Base-by-base conservation (phyloP, 805 yeast species). In the Yamadazyma sp. region DNA sequence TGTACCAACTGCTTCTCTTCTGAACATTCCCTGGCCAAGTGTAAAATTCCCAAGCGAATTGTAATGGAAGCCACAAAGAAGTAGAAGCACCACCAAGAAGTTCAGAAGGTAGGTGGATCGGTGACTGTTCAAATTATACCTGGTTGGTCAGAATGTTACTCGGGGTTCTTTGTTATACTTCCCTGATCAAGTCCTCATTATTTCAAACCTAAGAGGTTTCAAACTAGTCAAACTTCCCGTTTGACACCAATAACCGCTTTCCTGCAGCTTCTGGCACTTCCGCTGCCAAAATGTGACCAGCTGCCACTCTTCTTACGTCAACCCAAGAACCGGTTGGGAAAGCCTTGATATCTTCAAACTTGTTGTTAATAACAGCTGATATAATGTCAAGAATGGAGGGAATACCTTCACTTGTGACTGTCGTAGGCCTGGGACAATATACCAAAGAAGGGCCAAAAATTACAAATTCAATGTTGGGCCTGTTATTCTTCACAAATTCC, bases 271-370 rank as follows among this genome's bases (percentile, higher is more conserved):
- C 40, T 21, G 55, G 57, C 40, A 57, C 60, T 46, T 68, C 71
- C 34, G 75, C 57, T 2, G 81, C 80, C 6, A 51, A 47, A 12
- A 77, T 48, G 50, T 81, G 86, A 11, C 80, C 78, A 37, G 50
- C 52, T 3, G 86, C 84, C 28, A 77, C 80, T 51, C 82, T 85
- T 51, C 84, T 67, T 3, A 80, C 84, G 53, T 80, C 84, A 24
- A 73, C 64, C 32, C 50, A 62, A 6, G 27, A 13, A 13, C 45
- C 54, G 6, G 32, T n/a, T 12, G 28, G 12, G 21, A 13, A 13
- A 10, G 11, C 6, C 10, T 10, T 12, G n/a, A n/a, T n/a, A 38
- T 43, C 29, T 3, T 8, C 9, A 18, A 13, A 19, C 33, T 37
- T 35, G 21, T 32, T 49, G 45, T 47, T 54, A 49, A 49, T 60